Evolutionary conservation across 1,284 basidiomycete species (phyloP).

Genomic region (Tilletia indica): DNA sequence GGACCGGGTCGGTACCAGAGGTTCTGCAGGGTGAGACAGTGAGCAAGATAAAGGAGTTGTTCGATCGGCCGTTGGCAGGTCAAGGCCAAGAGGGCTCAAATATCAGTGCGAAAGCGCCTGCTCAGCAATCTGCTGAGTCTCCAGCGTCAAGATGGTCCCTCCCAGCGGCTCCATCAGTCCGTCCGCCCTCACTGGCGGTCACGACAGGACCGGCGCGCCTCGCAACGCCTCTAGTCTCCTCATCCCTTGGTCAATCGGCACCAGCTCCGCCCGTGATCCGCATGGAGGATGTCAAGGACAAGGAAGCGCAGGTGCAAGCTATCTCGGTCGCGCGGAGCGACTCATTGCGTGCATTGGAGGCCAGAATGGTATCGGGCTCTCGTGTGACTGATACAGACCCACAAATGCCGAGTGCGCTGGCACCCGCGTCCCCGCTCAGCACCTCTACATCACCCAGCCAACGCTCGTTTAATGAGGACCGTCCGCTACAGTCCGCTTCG

Average conservation of each 20-base stretch:
- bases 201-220: too few relatives aligned
- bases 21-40: not conserved
- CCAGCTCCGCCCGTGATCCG: not conserved
- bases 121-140: too few relatives aligned
- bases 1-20: conserved; percentile 1
- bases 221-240: not conserved
- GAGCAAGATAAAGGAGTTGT: not conserved
- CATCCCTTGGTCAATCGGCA: not conserved
- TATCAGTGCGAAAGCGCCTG: too few relatives aligned
- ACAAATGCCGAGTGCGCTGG: not conserved
- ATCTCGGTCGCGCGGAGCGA: not conserved
- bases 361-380: not conserved
- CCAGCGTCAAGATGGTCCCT: too few relatives aligned
- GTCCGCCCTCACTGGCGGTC: too few relatives aligned
- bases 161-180: too few relatives aligned
- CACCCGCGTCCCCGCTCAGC: not conserved
- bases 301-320: not conserved
- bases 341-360: not conserved
- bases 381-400: not conserved
- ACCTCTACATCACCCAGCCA: not conserved
- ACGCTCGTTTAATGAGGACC: not conserved
- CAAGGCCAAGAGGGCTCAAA: too few relatives aligned
- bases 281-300: not conserved
- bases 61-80: not conserved
- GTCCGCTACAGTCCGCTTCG: not conserved